A percentile compares a stretch with the other conserved stretches of the same genome.
Evolutionary conservation across 805 yeast genomes (phyloP).

Genomic region (Pichia paraexigua): DNA sequence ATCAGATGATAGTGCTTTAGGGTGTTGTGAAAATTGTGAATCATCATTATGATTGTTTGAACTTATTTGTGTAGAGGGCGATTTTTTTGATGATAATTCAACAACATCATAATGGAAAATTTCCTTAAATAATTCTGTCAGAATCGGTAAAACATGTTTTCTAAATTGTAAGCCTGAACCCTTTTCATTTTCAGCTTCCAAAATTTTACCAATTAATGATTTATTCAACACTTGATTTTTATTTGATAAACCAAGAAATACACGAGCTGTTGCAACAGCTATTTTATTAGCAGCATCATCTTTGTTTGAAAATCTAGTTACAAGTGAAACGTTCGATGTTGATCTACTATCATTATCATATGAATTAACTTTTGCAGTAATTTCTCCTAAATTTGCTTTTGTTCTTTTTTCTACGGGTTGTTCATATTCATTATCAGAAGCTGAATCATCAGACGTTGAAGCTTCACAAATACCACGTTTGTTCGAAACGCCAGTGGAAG

Average conservation of each 20-base stretch:
- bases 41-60: neutral
- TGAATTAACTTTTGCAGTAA: neutral
- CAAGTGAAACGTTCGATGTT: neutral
- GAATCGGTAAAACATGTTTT: slow-evolving; percentile 17
- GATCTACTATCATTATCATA: neutral
- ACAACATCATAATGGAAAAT: slow-evolving; percentile 23
- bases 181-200: slow-evolving; percentile 24
- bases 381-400: neutral
- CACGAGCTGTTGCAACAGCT: slow-evolving; percentile 21
- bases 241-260: slow-evolving; percentile 23
- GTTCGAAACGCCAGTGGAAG: neutral
- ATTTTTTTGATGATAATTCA: slow-evolving; percentile 16
- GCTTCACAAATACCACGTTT: too few species aligned
- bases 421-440: neutral
- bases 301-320: neutral
- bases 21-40: neutral
- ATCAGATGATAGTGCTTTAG: slow-evolving; percentile 3
- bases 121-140: slow-evolving; percentile 10
- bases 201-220: slow-evolving; percentile 19
- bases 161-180: slow-evolving; percentile 23
- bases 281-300: slow-evolving; percentile 16
- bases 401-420: neutral
- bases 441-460: neutral
- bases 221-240: slow-evolving; percentile 23
- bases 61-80: neutral